Percentiles rank a stretch among this genome's conserved stretches.
phyloP scores from a whole-genome alignment of 148 eudicot species.

The Rhododendron ferrugineum region DNA sequence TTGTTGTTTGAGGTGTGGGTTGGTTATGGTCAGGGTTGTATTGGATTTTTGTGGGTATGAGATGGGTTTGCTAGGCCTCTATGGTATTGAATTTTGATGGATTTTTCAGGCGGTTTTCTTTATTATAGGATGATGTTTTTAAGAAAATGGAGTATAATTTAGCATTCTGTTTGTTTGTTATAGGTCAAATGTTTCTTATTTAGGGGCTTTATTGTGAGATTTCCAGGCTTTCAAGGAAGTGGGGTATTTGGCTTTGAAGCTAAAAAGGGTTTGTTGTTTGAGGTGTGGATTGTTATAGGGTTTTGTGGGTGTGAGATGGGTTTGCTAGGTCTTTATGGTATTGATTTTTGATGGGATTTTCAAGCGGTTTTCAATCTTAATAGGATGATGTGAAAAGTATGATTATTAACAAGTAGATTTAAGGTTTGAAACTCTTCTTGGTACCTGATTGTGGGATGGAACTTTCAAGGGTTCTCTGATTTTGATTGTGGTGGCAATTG shows the following conservation, averaged over 20 bases:
- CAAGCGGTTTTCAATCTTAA: background rate
- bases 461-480: background rate
- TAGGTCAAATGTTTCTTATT: background rate
- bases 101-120: background rate
- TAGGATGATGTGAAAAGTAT: background rate
- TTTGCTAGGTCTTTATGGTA: background rate
- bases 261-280: background rate
- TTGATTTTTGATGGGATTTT: background rate
- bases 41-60: background rate
- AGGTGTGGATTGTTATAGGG: background rate
- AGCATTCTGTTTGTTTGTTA: background rate
- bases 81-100: background rate
- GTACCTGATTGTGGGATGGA: background rate
- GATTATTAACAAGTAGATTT: background rate
- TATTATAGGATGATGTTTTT: background rate
- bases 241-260: background rate
- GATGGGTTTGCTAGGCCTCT: background rate
- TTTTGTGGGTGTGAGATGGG: background rate
- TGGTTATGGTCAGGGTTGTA: background rate
- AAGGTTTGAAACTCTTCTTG: background rate
- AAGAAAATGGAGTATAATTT: slow-evolving; percentile 5
- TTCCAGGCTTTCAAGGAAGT: background rate
- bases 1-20: background rate
- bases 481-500: background rate
- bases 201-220: slow-evolving; percentile 5